A percentile compares a stretch with the other conserved stretches of the same genome.
These are phyloP conservation scores for Exsudoporus floridanus DNA, from an alignment of 1,284 basidiomycete species.

Conservation along the genomic window DNA sequence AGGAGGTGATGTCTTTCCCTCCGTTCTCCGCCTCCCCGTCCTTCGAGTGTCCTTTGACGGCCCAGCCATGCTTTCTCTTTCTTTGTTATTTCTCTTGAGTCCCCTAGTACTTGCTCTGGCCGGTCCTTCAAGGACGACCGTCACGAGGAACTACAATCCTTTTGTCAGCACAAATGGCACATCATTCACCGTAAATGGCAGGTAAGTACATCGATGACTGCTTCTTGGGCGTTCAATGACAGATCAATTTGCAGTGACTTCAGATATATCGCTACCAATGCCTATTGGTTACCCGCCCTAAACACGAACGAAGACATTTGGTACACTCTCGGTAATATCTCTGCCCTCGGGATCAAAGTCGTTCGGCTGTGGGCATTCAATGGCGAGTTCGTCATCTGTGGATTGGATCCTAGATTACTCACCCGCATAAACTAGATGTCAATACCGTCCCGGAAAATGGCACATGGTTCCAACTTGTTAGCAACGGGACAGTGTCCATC, in stretches of 20 bases:
- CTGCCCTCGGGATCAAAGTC: conserved; percentile 56
- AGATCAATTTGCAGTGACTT: conserved; percentile 41
- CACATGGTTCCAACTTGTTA: conserved; percentile 56
- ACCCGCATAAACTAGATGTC: conserved; percentile 43
- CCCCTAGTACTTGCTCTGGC: conserved; percentile 14
- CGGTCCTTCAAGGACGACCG: conserved; percentile 16
- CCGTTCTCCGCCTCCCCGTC: conserved; percentile 1
- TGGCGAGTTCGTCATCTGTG: conserved; percentile 37
- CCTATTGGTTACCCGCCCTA: conserved; percentile 64
- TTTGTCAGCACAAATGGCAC: conserved; percentile 46
- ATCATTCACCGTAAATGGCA: conserved; percentile 54
- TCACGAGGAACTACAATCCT: conserved; percentile 19
- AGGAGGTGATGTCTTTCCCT: background rate
- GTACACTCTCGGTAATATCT: conserved; percentile 55
- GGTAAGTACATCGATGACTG: conserved; percentile 29
- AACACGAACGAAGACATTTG: conserved; percentile 59
- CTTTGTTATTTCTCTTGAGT: conserved; percentile 15
- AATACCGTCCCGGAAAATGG: conserved; percentile 51
- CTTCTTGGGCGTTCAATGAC: conserved; percentile 1
- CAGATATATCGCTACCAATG: conserved; percentile 61
- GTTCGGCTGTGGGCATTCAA: conserved; percentile 69
- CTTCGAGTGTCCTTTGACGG: background rate
- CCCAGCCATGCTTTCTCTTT: conserved; percentile 20
- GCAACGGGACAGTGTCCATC: conserved; percentile 47
- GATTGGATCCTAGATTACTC: conserved; percentile 10